These are phyloP conservation scores for Ambrosia hybrid DNA, from an alignment of 140 eudicot genomes.

Conservation along the genomic window DNA sequence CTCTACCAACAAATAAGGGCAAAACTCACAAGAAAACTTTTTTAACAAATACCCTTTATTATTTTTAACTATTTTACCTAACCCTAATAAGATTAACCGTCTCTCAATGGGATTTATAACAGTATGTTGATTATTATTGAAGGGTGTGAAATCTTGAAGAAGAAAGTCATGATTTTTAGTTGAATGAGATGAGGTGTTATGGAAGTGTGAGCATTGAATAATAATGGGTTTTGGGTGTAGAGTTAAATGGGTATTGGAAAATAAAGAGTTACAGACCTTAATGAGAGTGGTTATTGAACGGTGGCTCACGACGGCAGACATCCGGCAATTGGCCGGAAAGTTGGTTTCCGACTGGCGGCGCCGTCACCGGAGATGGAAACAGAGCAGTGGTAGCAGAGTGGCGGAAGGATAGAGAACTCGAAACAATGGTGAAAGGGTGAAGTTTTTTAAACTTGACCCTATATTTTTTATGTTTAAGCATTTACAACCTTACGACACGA, in stretches of 20 bases:
- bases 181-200: conserved; percentile 22
- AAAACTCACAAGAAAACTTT: conserved; percentile 44
- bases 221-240: conserved; percentile 6
- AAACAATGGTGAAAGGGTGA: conserved; percentile 6
- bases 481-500: background rate
- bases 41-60: conserved; percentile 23
- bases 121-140: background rate
- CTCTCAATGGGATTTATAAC: conserved; percentile 61
- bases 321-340: conserved; percentile 45
- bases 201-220: conserved; percentile 28
- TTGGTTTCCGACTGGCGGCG: conserved; percentile 4
- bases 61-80: conserved; percentile 54
- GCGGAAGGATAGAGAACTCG: conserved; percentile 29
- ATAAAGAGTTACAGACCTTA: conserved; percentile 47
- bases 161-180: conserved; percentile 16
- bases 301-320: conserved; percentile 52
- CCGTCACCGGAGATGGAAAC: conserved; percentile 26
- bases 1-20: conserved; percentile 57
- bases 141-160: conserved; percentile 49
- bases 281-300: conserved; percentile 37
- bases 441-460: conserved; percentile 17
- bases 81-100: conserved; percentile 54
- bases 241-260: background rate
- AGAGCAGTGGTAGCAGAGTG: too few relatives aligned
- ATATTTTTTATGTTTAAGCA: background rate